Base-by-base conservation (phyloP, 352 stramenopile species). In the Phytophthora colocasiae region DNA sequence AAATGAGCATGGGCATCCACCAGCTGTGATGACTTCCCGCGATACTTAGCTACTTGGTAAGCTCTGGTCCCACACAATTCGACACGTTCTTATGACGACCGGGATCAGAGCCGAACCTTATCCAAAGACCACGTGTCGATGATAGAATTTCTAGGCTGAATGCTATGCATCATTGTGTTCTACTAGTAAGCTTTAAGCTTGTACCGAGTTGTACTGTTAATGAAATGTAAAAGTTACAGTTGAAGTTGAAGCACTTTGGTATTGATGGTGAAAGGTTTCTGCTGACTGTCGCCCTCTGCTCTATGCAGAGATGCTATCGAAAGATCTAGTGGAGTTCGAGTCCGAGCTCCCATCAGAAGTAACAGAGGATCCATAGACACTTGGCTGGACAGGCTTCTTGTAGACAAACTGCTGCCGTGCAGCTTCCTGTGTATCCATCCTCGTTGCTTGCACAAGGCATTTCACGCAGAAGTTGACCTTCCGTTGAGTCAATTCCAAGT, bases 401-500 rank as follows among this genome's bases (percentile, higher is more conserved):
- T 66, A 66, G 15, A 70, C 63, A 6, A 70, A 71, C 22, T 71
- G 63, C 12, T 49, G 49, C 4, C 64, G 58, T 31, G 63, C 63
- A 50, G 55, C 63, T 31, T 70, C 63, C 38, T 53, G 27, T 6
- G 64, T 68, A 39, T 67, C 59, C 53, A 71, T 60, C 10, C 38
- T 17, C 1, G 55, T 66, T 3, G 68, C 68, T 27, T 74, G 41
- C 6, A 50, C 40, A 15, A 78, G 34, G 41, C 73, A 80, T 44
- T 54, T 49, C 27, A 58, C 44, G 27, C 72, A 80, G 49, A 80
- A 76, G 36, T 48, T 70, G 6, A 74, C 61, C 17, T 69, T 74
- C 0, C 66, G 60, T 29, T 74, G 66, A 3, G 39, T 38, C 1
- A 74, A 54, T 5, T 58, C 32, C 52, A 70, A 54, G 29, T 69